A percentile compares a stretch with the other conserved stretches of the same genome.
phyloP scores from a whole-genome alignment of 2,329 filamentous ascomycete genomes.

The Diaporthe humulicola region DNA sequence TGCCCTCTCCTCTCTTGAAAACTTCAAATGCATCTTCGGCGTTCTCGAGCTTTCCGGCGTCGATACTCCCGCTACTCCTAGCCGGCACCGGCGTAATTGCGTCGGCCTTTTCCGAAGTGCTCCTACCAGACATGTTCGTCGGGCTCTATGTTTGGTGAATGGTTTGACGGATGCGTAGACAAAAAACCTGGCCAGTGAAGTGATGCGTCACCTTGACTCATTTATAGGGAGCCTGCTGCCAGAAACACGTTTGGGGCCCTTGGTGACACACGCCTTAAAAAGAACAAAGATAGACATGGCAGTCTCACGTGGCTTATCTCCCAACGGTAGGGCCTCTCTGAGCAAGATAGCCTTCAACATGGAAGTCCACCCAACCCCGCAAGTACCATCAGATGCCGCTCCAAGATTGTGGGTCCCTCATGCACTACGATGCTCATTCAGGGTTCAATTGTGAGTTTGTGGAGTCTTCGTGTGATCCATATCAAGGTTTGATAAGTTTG shows the following conservation, averaged over 20 bases:
- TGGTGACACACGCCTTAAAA: neutral
- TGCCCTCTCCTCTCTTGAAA: slow-evolving; percentile 60
- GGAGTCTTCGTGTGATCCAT: neutral
- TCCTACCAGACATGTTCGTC: slow-evolving; percentile 11
- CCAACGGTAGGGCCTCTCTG: neutral
- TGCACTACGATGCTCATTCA: neutral
- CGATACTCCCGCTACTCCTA: slow-evolving; percentile 36
- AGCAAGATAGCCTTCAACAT: neutral
- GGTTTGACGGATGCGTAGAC: neutral
- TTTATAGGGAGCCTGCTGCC: neutral
- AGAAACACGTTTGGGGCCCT: neutral
- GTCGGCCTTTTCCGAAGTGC: neutral
- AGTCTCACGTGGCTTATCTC: slow-evolving; percentile 26
- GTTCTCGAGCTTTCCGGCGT: slow-evolving; percentile 36
- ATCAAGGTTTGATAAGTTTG: neutral
- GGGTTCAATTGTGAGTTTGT: neutral
- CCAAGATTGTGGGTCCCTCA: slow-evolving; percentile 8
- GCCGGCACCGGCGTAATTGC: slow-evolving; percentile 25
- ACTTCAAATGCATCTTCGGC: slow-evolving; percentile 53
- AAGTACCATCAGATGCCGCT: neutral
- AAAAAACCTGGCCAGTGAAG: neutral
- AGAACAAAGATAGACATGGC: neutral
- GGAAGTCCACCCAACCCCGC: slow-evolving; percentile 15
- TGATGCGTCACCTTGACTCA: neutral
- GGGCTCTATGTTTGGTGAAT: neutral